Base-by-base conservation (phyloP, 1,284 basidiomycete genomes). In the Puccinia brachypodii region DNA sequence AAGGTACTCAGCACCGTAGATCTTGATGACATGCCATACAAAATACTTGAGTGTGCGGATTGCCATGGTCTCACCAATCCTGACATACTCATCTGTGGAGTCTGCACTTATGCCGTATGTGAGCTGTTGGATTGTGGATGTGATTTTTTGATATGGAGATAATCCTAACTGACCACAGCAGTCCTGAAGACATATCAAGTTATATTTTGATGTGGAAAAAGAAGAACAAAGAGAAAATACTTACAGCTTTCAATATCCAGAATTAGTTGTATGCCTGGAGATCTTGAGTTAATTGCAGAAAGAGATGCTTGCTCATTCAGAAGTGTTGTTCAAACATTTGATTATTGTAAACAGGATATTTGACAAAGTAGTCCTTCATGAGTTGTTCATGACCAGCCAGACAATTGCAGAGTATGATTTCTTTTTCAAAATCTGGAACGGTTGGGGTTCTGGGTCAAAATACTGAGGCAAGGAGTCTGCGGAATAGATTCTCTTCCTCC, bases 131-230 rank as follows among this genome's bases (percentile, higher is more conserved):
- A 62, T n/a, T 25, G 25, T 9, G 11, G 58, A 11, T 22, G 58
- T 62, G 28, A 62, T 73, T 33, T 53, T 73, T 28, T 73, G 71
- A 73, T 50, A 33, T 16, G 71, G 3, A 28, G 71, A 50, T 7
- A 73, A n/a, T 7, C 71, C 71, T 50, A 50, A 6, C 50, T 71
- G 68, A 25, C 38, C 38, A 42, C 68, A 71, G 40, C 33, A 71
- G 40, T 71, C 38, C 68, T 71, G n/a, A 71, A 42, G 16, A 53
- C 7, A 53, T 11, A 53, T 53, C 9, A 53, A 53, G 19, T 25
- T 62, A n/a, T n/a, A n/a, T n/a, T 62, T 62, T 62, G 58, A 62
- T 62, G 58, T 11, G 58, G 19, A 14, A 50, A 50, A 50, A 50
- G 47, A 50, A 50, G 22, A 50, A 22, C 22, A 50, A 50, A 50